Conservation (phyloP, 345 rosid species). For the Eucalyptus polyanthemos region DNA sequence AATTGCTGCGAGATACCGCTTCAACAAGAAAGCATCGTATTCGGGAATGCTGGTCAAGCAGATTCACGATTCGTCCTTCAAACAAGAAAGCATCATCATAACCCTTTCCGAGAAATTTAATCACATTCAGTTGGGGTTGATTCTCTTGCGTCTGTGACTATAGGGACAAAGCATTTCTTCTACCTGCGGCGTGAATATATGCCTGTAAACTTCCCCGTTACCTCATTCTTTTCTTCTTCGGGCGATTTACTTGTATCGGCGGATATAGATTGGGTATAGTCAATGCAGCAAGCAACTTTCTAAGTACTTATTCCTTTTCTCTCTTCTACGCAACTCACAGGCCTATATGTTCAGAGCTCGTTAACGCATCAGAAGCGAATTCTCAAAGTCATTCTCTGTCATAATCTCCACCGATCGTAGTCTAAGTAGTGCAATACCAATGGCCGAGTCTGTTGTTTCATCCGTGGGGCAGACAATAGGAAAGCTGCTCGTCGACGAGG, state of each 20-base stretch:
- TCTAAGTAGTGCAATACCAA: background rate
- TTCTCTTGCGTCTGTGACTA: too few relatives aligned
- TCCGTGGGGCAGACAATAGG: background rate
- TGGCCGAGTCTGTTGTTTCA: background rate
- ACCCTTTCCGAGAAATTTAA: too few relatives aligned
- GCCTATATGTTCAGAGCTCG: background rate
- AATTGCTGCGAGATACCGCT: too few relatives aligned
- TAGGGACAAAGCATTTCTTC: too few relatives aligned
- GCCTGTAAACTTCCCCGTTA: too few relatives aligned
- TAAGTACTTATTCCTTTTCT: background rate
- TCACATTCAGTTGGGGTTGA: too few relatives aligned
- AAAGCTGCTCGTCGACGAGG: constrained; percentile 1
- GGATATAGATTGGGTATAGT: background rate
- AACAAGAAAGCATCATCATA: too few relatives aligned
- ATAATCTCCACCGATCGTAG: background rate
- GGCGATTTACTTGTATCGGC: background rate
- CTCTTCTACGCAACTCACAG: background rate
- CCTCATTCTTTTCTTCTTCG: too few relatives aligned
- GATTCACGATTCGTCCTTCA: too few relatives aligned
- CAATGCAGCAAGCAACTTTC: background rate
- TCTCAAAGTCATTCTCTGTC: background rate
- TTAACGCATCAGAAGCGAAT: background rate
- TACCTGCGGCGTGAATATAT: too few relatives aligned
- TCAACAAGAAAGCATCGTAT: too few relatives aligned
- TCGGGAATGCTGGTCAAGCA: too few relatives aligned